Evolutionary conservation across 78 protist genomes (phyloP), one percentile per base, ranked within the genome.

Genomic region (Bigelowiella natans): DNA sequence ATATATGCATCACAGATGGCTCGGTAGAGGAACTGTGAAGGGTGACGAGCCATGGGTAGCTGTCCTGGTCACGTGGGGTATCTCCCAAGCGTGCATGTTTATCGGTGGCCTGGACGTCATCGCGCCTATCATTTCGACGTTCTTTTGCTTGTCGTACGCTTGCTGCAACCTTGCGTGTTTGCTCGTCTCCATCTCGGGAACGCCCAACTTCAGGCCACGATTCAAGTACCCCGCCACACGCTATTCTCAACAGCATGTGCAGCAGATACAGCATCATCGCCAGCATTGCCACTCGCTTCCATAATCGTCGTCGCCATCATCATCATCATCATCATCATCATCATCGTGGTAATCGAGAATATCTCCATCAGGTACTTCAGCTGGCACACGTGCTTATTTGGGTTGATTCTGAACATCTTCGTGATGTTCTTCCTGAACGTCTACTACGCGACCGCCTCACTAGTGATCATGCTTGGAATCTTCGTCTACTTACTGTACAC

Each of bases 131-230:
- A 18, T 92, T 37, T 37, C 97, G 34, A 82, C 39, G 82, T 92
- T 92, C 88, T 95, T 93, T 73, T 83, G 93, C 38, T 39, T 92
- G 38, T 39, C 95, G 31, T 96, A 94, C 39, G 94, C 95, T 2
- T 7, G 92, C 64, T 64, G 93, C 90, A 96, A 96, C 92, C 91
- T 84, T 37, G 89, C 97, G 73, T 93, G 95, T 88, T 94, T 95
- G 82, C 38, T 92, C 0, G 1, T 88, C 0, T 31, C 90, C 11
- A 30, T 92, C 2, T 30, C 93, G 31, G 92, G 89, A 38, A 18
- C 51, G 26, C 94, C 94, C 82, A 94, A 88, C 51, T 95, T 0
- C n/a, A 83, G 96, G 2, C 96, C 96, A 18, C 30, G 0, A n/a
- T n/a, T n/a, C n/a, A n/a, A n/a, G n/a, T n/a, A n/a, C n/a, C n/a